A percentile compares a stretch with the other conserved stretches of the same genome.
Evolutionary conservation across 2,329 filamentous ascomycete species (phyloP).

Genomic region (Microcyclospora pomicola): DNA sequence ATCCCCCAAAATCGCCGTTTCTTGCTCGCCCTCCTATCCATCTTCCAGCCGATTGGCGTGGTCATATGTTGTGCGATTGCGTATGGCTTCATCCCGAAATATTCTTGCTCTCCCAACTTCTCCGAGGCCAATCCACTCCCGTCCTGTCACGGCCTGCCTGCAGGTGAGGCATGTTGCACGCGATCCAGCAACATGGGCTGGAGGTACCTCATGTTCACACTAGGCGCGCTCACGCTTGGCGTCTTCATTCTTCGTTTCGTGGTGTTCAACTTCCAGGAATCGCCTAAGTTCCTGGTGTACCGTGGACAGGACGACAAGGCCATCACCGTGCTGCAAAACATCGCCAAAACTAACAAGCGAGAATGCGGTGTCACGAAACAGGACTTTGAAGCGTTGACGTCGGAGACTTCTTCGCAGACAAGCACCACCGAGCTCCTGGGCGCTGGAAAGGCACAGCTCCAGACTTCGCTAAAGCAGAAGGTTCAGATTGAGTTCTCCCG

Average conservation of each 20-base stretch:
- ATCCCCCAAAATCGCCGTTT: constrained; percentile 39
- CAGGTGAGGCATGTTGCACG: constrained; percentile 24
- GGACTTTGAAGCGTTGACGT: constrained; percentile 24
- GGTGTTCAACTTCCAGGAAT: constrained; percentile 43
- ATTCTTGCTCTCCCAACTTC: constrained; percentile 40
- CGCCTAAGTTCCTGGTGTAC: constrained; percentile 45
- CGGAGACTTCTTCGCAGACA: constrained; percentile 16
- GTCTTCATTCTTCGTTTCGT: constrained; percentile 41
- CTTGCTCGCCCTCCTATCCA: constrained; percentile 38
- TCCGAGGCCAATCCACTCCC: constrained; percentile 27
- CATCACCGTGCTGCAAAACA: constrained; percentile 30
- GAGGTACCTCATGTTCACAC: constrained; percentile 30
- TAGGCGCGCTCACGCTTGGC: constrained; percentile 27
- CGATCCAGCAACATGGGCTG: constrained; percentile 31
- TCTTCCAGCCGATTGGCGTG: constrained; percentile 44
- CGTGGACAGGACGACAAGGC: constrained; percentile 39
- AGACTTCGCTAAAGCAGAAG: constrained; percentile 21
- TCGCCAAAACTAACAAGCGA: constrained; percentile 30
- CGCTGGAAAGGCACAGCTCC: constrained; percentile 18
- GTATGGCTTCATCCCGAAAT: constrained; percentile 39
- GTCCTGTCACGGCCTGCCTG: constrained; percentile 27
- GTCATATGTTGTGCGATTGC: constrained; percentile 38
- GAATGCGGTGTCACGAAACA: constrained; percentile 22
- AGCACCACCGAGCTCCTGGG: constrained; percentile 21
- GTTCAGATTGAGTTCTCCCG: constrained; percentile 28